Percentiles rank a stretch among this genome's conserved stretches.
Conservation (phyloP, 2,329 filamentous ascomycete species). For the Colletotrichum higginsianum region DNA sequence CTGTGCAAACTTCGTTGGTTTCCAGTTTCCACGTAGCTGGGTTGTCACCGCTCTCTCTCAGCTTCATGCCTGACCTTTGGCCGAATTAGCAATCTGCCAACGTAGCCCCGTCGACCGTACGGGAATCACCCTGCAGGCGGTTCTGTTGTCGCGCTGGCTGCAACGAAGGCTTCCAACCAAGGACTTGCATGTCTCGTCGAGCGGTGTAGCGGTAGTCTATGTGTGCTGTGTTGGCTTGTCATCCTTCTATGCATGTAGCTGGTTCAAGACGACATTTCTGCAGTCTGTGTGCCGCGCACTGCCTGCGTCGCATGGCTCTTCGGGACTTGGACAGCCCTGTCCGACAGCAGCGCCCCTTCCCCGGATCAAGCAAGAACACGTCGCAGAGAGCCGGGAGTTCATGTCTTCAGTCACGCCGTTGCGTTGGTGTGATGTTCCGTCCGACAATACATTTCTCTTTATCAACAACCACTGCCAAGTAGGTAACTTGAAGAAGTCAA, state of each 20-base stretch:
- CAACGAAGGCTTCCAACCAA: conserved; percentile 27
- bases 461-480: not conserved
- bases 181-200: conserved; percentile 36
- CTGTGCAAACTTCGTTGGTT: not conserved
- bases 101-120: conserved; percentile 20
- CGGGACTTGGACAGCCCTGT: conserved; percentile 40
- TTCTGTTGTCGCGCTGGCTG: conserved; percentile 15
- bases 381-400: conserved; percentile 11
- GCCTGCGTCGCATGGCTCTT: conserved; percentile 30
- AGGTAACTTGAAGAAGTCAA: not conserved
- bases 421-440: not conserved
- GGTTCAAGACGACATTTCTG: conserved; percentile 21
- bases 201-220: conserved; percentile 35
- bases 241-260: conserved; percentile 2
- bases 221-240: conserved; percentile 8
- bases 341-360: conserved; percentile 21
- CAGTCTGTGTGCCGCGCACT: conserved; percentile 37
- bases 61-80: conserved; percentile 34
- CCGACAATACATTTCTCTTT: not conserved
- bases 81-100: conserved; percentile 36
- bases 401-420: not conserved
- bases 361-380: conserved; percentile 25
- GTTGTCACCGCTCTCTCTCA: conserved; percentile 32
- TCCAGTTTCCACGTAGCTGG: not conserved
- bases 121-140: conserved; percentile 26